Evolutionary conservation across 83 land plant genomes (phyloP), one percentile per base, ranked within the genome.

Genomic region (Picea abies): DNA sequence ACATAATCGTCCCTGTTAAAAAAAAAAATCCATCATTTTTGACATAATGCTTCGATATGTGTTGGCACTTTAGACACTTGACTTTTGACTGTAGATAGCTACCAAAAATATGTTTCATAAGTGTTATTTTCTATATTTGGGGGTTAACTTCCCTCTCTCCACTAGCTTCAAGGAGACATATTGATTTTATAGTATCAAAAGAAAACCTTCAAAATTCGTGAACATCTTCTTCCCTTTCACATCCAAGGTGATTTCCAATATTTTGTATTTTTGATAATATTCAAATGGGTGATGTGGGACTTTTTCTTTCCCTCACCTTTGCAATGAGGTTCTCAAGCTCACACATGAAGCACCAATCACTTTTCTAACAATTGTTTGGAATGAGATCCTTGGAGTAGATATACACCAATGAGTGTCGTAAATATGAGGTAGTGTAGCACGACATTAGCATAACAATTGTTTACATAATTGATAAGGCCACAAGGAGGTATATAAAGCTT

Each of bases 161-260:
- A 14, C 90, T 87, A 80, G 90, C 88, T 62, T 92, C 93, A 68
- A 80, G 83, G 11, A 92, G 82, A 82, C 91, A 91, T 35, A 79
- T 83, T 60, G 90, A 90, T 87, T 94, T 94, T 94, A 94, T 94
- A 58, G 89, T 81, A 78, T 94, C 96, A 76, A 92, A 82, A 32
- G 87, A 93, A 84, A 69, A 85, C 89, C 94, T 90, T 69, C 88
- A 77, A 83, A 92, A 92, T 78, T 92, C 94, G 81, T 92, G 94
- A 17, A 95, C 96, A 86, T 94, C 96, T 82, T 94, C 95, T 82
- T 94, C 92, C 80, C 60, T 89, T 52, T 95, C 96, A 84, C 82
- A 91, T 11, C 87, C 88, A 86, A 94, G 94, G 78, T 86, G 86
- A 60, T 90, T 86, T 14, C 92, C 92, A 83, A 92, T 88, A 67